These are phyloP conservation scores for Malassezia sympodialis DNA, from an alignment of 1,284 basidiomycete species.

Conservation along the genomic window DNA sequence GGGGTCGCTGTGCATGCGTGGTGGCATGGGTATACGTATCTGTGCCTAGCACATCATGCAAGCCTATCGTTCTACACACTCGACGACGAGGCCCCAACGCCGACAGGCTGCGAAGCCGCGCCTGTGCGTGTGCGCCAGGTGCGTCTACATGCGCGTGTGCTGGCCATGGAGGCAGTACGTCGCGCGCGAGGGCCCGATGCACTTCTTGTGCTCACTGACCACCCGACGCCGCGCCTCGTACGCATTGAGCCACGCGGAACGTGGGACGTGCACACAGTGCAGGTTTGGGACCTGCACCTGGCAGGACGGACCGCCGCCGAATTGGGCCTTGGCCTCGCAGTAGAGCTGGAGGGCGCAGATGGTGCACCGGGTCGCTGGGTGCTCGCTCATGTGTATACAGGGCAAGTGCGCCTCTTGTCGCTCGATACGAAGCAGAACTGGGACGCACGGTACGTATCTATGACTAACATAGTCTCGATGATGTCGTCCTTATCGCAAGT, in stretches of 20 bases:
- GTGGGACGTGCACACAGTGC: neutral
- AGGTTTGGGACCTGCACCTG: neutral
- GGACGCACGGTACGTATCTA: conserved; percentile 2
- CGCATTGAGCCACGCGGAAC: neutral
- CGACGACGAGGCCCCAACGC: neutral
- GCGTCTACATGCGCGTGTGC: conserved; percentile 8
- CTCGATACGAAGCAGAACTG: neutral
- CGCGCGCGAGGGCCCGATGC: neutral
- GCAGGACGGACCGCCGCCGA: conserved; percentile 3
- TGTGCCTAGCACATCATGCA: conserved; percentile 11
- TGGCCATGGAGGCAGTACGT: conserved; percentile 6
- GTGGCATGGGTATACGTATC: neutral
- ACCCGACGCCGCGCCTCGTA: conserved; percentile 11
- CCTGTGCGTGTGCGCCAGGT: conserved; percentile 1
- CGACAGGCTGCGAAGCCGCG: neutral
- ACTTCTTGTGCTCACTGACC: conserved; percentile 11
- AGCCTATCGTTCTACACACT: conserved; percentile 2
- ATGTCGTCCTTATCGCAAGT: conserved; percentile 29
- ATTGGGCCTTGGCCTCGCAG: conserved; percentile 4
- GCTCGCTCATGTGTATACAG: conserved; percentile 1
- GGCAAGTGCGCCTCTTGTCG: conserved; percentile 1
- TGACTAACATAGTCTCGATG: conserved; percentile 24
- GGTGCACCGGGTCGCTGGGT: neutral
- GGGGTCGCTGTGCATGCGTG: conserved; percentile 5
- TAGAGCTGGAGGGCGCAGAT: neutral